Percentiles rank a stretch among this genome's conserved stretches.
phyloP scores from a whole-genome alignment of 2,329 filamentous ascomycete species.

The Drechslera avenae region DNA sequence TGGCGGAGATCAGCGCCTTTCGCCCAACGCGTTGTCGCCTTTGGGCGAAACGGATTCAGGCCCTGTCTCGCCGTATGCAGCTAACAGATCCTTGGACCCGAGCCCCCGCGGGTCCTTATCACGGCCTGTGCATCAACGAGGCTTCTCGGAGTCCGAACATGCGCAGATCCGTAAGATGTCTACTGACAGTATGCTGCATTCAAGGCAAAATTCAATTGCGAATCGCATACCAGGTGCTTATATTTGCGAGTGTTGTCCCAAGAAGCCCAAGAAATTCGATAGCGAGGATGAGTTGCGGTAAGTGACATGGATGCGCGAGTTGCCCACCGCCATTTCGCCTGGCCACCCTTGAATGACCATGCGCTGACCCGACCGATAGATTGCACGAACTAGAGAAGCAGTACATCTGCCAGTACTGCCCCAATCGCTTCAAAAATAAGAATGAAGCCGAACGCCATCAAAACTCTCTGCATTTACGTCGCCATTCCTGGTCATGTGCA shows the following conservation, averaged over 20 bases:
- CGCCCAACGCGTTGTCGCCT: conserved; percentile 65
- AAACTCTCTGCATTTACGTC: conserved; percentile 88
- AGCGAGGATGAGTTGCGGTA: conserved; percentile 83
- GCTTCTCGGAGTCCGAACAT: conserved; percentile 49
- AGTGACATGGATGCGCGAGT: conserved; percentile 45
- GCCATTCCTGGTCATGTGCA: conserved; percentile 96
- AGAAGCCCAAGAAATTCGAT: conserved; percentile 96
- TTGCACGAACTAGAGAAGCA: conserved; percentile 93
- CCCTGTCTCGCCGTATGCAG: conserved; percentile 60
- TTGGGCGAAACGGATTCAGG: conserved; percentile 60
- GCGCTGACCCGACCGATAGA: conserved; percentile 55
- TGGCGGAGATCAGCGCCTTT: conserved; percentile 65
- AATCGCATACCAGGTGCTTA: conserved; percentile 62
- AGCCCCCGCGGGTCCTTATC: conserved; percentile 50
- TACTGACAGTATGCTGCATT: conserved; percentile 50
- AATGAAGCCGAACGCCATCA: conserved; percentile 97
- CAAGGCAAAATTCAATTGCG: conserved; percentile 56
- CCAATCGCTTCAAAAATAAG: conserved; percentile 98
- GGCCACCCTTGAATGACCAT: conserved; percentile 15
- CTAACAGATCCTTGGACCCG: conserved; percentile 53
- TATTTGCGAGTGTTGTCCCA: conserved; percentile 94
- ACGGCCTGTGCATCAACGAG: conserved; percentile 49
- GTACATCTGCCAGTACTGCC: conserved; percentile 90
- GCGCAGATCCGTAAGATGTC: conserved; percentile 55
- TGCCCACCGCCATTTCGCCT: conserved; percentile 33